These are phyloP conservation scores for Colletotrichum viniferum DNA, from an alignment of 2,329 filamentous ascomycete species.

Conservation along the genomic window DNA sequence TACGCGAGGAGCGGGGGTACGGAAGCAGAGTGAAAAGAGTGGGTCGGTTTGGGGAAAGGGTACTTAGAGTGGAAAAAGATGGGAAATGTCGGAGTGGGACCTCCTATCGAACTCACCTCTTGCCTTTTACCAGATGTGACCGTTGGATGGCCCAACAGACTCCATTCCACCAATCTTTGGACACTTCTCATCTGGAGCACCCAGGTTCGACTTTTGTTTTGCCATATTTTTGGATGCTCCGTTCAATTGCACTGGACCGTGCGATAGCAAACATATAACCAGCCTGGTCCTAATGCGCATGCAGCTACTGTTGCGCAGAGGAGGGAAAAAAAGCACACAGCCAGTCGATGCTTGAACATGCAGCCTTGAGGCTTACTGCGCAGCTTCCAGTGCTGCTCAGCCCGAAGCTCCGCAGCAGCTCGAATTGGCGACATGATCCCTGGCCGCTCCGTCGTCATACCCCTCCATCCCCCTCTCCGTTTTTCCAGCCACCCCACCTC, in stretches of 20 bases:
- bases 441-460: slow-evolving; percentile 12
- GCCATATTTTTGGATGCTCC: background rate
- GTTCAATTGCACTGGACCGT: background rate
- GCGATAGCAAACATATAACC: background rate
- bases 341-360: background rate
- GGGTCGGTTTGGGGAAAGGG: background rate
- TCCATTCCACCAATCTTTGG: slow-evolving; percentile 46
- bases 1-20: background rate
- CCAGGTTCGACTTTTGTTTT: slow-evolving; percentile 29
- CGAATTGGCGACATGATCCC: background rate
- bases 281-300: background rate
- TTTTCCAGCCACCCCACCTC: background rate
- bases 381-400: background rate
- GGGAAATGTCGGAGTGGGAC: slow-evolving; percentile 55
- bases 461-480: background rate
- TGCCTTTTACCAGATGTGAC: slow-evolving; percentile 75
- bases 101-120: slow-evolving; percentile 69
- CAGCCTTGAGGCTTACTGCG: background rate
- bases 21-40: background rate
- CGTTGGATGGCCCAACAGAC: slow-evolving; percentile 52
- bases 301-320: background rate
- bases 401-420: background rate
- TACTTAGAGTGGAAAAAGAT: slow-evolving; percentile 18
- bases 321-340: background rate
- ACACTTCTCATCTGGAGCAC: slow-evolving; percentile 26